Conservation (phyloP, 768 basidiomycete genomes). For the Glaciozyma martinii region DNA sequence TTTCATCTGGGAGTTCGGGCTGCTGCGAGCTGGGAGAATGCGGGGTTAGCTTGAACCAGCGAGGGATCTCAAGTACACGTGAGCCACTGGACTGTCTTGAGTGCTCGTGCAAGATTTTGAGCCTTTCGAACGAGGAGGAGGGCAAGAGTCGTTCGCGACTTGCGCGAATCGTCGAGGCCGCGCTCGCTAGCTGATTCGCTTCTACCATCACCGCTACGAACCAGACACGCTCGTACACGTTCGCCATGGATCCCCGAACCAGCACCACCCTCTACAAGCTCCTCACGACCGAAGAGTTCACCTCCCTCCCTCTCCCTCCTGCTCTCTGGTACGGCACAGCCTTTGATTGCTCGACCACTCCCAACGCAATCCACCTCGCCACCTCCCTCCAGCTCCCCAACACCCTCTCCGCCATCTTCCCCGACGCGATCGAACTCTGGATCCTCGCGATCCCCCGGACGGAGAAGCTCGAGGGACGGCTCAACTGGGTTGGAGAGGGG, state of each 20-base stretch:
- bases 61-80: too few relatives aligned
- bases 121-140: too few relatives aligned
- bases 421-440: background rate
- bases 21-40: too few relatives aligned
- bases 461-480: background rate
- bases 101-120: too few relatives aligned
- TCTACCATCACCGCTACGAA: too few relatives aligned
- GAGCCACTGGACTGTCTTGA: too few relatives aligned
- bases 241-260: background rate
- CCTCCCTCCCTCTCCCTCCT: background rate
- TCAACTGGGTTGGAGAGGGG: background rate
- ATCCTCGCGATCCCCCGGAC: background rate
- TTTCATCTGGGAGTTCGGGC: too few relatives aligned
- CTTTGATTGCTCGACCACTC: background rate
- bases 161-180: too few relatives aligned
- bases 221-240: too few relatives aligned
- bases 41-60: too few relatives aligned
- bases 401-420: background rate
- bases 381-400: background rate
- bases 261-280: slow-evolving; percentile 1
- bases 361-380: background rate
- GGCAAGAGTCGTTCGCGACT: too few relatives aligned
- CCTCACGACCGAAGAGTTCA: background rate
- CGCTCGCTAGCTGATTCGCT: too few relatives aligned
- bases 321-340: background rate